Base-by-base conservation (phyloP, 768 basidiomycete genomes). In the Mycena vulgaris region DNA sequence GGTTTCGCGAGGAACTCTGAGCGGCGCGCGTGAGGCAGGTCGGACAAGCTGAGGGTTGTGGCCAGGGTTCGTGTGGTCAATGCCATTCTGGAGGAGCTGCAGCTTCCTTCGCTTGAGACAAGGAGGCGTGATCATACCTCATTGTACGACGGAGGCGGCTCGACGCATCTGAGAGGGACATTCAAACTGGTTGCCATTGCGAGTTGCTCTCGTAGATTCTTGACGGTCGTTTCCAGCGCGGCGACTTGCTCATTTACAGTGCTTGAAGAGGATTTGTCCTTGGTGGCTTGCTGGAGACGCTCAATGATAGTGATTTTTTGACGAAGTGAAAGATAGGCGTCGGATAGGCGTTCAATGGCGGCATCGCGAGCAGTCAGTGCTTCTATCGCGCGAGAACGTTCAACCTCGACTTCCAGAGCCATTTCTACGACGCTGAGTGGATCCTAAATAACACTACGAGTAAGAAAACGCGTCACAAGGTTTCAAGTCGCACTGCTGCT, bases 321-420 rank as follows among this genome's bases (percentile, higher is more conserved):
- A n/a, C 86, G 86, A 72, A 93, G 81, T 0, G 89, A 89, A 17
- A 81, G 76, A 74, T 89, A 91, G 13, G 90, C 90, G 52, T 89
- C 86, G 35, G 86, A 83, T 16, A 94, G 85, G 33, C 87, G 88
- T 47, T 86, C 79, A 2, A 92, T 86, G 19, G 86, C 87, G 33
- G 84, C 86, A 74, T 94, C 92, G 45, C 92, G 88, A 33, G 92
- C 92, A 30, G 80, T 81, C 60, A 90, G 77, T 2, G 89, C 90
- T 74, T 93, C 91, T 25, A 77, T 78, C 1, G 89, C 86, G 55
- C 86, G 85, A 56, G 86, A 64, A 45, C 83, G 84, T 70, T 91
- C 89, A 37, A 86, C 78, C 69, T 89, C 85, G 23, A 90, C 80
- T 66, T 89, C 87, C 30, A 91, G 79, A 14, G 89, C 85, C 76